Percentiles rank a stretch among this genome's conserved stretches.
Evolutionary conservation across 768 basidiomycete genomes (phyloP).

Genomic region (Boletus speciosus): DNA sequence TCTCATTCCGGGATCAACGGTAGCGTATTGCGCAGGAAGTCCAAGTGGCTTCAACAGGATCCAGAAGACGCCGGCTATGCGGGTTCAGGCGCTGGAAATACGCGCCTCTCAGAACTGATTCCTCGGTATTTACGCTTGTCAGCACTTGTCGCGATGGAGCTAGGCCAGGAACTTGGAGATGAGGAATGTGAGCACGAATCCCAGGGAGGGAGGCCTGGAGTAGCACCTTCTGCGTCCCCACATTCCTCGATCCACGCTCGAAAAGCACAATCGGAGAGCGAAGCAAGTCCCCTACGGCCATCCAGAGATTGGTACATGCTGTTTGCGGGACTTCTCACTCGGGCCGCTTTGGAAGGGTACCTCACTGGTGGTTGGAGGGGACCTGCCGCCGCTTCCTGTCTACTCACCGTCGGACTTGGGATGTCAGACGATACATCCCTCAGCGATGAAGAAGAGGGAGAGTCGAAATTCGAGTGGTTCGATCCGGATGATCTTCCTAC

Average conservation of each 20-base stretch:
- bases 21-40: constrained; percentile 54
- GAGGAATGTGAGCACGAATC: constrained; percentile 42
- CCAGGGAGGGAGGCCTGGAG: constrained; percentile 25
- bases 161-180: constrained; percentile 65
- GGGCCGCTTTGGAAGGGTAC: constrained; percentile 85
- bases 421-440: constrained; percentile 29
- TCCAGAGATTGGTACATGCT: constrained; percentile 82
- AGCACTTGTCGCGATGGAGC: constrained; percentile 73
- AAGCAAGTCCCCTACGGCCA: constrained; percentile 56
- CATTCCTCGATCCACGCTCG: constrained; percentile 9
- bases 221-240: constrained; percentile 13
- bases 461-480: constrained; percentile 49
- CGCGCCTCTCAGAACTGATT: constrained; percentile 62
- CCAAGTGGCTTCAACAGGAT: constrained; percentile 26
- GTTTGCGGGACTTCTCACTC: constrained; percentile 69
- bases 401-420: constrained; percentile 70
- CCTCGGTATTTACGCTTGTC: constrained; percentile 73
- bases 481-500: constrained; percentile 77
- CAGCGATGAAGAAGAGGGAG: constrained; percentile 32
- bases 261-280: constrained; percentile 34
- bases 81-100: constrained; percentile 50
- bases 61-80: constrained; percentile 22
- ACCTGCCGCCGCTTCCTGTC: constrained; percentile 60
- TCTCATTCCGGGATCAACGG: constrained; percentile 53
- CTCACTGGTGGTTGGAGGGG: constrained; percentile 80